These are phyloP conservation scores for Raphanus raphanistrum DNA, from an alignment of 345 rosid genomes.

Conservation along the genomic window DNA sequence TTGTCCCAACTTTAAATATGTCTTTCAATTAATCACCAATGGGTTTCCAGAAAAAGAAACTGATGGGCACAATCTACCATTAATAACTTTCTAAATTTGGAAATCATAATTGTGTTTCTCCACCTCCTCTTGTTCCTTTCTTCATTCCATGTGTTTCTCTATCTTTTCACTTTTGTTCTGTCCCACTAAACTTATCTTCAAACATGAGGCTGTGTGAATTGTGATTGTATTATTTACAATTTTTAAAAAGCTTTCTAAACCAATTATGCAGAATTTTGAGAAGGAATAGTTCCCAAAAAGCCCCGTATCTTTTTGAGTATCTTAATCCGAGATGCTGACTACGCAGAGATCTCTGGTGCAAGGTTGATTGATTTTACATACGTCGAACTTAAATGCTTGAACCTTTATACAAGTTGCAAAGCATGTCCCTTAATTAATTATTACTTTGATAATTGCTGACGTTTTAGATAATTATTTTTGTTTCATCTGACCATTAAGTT, in stretches of 20 bases:
- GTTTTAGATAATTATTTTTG: neutral
- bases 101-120: slow-evolving; percentile 14
- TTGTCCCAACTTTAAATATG: neutral
- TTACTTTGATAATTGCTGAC: neutral
- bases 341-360: slow-evolving; percentile 2
- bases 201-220: neutral
- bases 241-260: neutral
- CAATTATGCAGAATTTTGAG: slow-evolving; percentile 5
- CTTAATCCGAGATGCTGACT: slow-evolving; percentile 4
- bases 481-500: neutral
- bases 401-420: slow-evolving; percentile 12
- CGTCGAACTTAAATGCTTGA: slow-evolving; percentile 5
- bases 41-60: neutral
- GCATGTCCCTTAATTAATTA: neutral
- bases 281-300: slow-evolving; percentile 12
- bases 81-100: neutral
- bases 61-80: slow-evolving; percentile 12
- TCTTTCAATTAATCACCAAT: neutral
- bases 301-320: neutral
- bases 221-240: neutral
- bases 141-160: slow-evolving; percentile 23
- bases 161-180: slow-evolving; percentile 25
- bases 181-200: slow-evolving; percentile 25
- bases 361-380: slow-evolving; percentile 18
- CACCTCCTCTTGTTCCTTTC: slow-evolving; percentile 10